These are phyloP conservation scores for Phytophthora boehmeriae DNA, from an alignment of 352 stramenopile species.

Conservation along the genomic window DNA sequence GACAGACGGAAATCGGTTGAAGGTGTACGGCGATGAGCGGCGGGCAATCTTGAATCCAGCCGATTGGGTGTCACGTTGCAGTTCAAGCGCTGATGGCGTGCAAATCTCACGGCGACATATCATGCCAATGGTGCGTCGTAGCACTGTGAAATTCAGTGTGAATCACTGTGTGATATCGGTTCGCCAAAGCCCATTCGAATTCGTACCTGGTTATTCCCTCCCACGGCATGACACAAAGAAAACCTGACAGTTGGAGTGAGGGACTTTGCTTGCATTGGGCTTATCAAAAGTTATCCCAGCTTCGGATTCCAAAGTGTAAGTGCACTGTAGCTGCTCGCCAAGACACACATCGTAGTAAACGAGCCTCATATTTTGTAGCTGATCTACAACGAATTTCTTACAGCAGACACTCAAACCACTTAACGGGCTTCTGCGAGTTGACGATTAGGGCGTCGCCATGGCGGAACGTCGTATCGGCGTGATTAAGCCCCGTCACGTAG, in stretches of 20 bases:
- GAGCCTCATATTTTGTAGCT: too few species aligned
- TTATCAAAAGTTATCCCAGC: too few species aligned
- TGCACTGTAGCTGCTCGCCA: too few species aligned
- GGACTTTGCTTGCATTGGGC: too few species aligned
- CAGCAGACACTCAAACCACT: constrained; percentile 64
- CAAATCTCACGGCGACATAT: not conserved
- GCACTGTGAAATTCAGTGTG: too few species aligned
- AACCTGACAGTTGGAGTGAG: too few species aligned
- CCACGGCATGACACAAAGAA: too few species aligned
- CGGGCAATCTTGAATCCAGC: constrained; percentile 26
- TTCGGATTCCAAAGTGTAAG: too few species aligned
- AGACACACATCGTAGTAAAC: too few species aligned
- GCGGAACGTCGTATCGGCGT: constrained; percentile 51
- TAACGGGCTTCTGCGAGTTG: constrained; percentile 50
- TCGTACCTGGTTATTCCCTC: too few species aligned
- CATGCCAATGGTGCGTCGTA: not conserved
- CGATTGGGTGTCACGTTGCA: constrained; percentile 1
- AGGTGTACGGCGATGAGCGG: constrained; percentile 11
- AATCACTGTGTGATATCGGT: too few species aligned
- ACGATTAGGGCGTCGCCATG: constrained; percentile 45
- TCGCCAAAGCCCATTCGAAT: too few species aligned
- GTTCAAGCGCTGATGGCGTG: not conserved
- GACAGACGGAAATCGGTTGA: constrained; percentile 7
- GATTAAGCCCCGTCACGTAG: constrained; percentile 62
- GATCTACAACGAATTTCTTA: constrained; percentile 14